Evolutionary conservation across 805 yeast species (phyloP).

Genomic region (Yamadazyma tumulicola): DNA sequence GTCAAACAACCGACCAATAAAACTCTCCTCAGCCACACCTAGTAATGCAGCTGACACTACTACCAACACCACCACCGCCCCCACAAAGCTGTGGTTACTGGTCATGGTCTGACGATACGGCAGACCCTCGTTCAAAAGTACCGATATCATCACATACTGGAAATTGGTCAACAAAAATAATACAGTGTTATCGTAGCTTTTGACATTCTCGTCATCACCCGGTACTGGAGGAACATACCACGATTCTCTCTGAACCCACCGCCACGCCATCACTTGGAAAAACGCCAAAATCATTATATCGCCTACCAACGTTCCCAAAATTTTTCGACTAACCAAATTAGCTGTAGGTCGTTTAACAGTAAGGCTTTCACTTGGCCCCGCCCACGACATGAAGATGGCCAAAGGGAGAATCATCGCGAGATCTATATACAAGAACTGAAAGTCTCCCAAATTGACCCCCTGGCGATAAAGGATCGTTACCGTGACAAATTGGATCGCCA

Average conservation of each 20-base stretch:
- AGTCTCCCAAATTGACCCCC: constrained; percentile 94
- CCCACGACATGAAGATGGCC: constrained; percentile 98
- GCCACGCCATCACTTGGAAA: constrained; percentile 74
- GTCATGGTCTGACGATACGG: constrained; percentile 82
- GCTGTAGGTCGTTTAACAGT: constrained; percentile 86
- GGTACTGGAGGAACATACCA: constrained; percentile 85
- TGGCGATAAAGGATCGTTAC: constrained; percentile 80
- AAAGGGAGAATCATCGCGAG: constrained; percentile 85
- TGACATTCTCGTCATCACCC: constrained; percentile 71
- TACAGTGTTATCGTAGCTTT: constrained; percentile 86
- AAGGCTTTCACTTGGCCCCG: constrained; percentile 64
- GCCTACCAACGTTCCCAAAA: constrained; percentile 77
- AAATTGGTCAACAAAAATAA: constrained; percentile 78
- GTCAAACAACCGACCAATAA: constrained; percentile 70
- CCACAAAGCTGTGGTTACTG: constrained; percentile 67
- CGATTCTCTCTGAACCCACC: constrained; percentile 46
- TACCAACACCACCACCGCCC: constrained; percentile 52
- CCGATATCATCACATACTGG: constrained; percentile 83
- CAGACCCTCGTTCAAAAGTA: constrained; percentile 85
- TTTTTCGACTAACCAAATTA: constrained; percentile 84
- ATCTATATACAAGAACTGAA: constrained; percentile 94
- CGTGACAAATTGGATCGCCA: constrained; percentile 92
- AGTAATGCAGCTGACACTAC: constrained; percentile 53
- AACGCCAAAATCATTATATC: constrained; percentile 60
- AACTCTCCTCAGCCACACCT: constrained; percentile 46